Evolutionary conservation across 2,329 filamentous ascomycete genomes (phyloP), one percentile per base, ranked within the genome.

Genomic region (Neurospora sp.): DNA sequence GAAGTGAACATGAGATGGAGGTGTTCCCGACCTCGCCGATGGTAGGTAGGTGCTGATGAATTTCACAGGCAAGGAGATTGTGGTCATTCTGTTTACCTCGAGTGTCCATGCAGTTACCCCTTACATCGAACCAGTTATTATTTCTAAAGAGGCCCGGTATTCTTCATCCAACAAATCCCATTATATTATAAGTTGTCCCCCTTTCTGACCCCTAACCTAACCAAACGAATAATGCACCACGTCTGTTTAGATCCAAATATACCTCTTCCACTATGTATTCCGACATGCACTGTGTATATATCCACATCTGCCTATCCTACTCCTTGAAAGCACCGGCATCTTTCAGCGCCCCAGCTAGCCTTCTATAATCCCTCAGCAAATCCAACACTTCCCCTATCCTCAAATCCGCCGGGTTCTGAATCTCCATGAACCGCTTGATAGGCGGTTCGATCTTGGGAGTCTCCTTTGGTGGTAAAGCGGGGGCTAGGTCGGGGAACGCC

Each of bases 371-470:
- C 69, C 87, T 84, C 28, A 95, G 80, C 67, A 95, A 81, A 70
- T 91, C 87, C 33, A 90, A 80, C 19, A 95, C 89, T 75, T 95
- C 92, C n/a, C 88, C 87, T 36, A 95, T 82, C 69, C 85, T 89
- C 38, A 95, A 82, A 66, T 95, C 91, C 0, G 86, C 86, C 0
- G 90, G 89, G 76, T 89, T 89, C 75, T 91, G 84, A 70, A 91
- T 78, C 74, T 93, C 90, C 82, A 94, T 85, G 78, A 94, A 94
- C 68, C 89, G 87, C 78, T 89, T 87, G 73, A 90, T 89, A 0
- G 91, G 91, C 36, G 90, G 90, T 7, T 86, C 82, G 40, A 90
- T 82, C 77, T 86, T 88, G 15, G 83, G 82, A 1, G 77, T 75
- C 68, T 86, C 82, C 74, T 87, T 89, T 4, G 86, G 84, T 15